A percentile compares a stretch with the other conserved stretches of the same genome.
Evolutionary conservation across 2,329 filamentous ascomycete genomes (phyloP).

Genomic region (Fusarium sp.): DNA sequence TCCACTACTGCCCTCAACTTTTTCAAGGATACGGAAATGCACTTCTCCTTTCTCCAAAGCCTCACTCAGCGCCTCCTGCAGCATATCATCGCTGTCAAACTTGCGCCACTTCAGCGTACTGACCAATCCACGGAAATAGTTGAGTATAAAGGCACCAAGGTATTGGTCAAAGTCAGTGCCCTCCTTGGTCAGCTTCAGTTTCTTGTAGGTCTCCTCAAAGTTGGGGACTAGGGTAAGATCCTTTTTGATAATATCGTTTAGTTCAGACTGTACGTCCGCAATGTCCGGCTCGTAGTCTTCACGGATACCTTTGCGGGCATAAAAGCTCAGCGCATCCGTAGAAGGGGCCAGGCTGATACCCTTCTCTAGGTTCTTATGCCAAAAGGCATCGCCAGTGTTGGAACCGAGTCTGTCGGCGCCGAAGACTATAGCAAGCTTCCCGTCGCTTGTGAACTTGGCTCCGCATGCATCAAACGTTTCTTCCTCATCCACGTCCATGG

Average conservation of each 20-base stretch:
- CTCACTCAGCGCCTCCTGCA: neutral
- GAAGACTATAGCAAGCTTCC: neutral
- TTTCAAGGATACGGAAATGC: neutral
- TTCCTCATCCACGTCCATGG: neutral
- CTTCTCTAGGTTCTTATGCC: neutral
- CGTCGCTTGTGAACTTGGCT: neutral
- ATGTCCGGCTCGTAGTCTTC: neutral
- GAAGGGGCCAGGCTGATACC: neutral
- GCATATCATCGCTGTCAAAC: neutral
- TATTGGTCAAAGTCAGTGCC: neutral
- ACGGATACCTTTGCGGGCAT: neutral
- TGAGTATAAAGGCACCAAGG: neutral
- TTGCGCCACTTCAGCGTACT: neutral
- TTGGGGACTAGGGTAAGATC: neutral
- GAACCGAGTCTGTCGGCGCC: neutral
- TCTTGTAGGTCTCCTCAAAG: neutral
- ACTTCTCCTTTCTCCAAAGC: neutral
- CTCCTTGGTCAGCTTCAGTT: neutral
- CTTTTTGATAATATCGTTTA: rapidly evolving
- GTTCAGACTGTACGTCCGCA: neutral
- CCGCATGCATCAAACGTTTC: neutral
- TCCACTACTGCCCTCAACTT: neutral
- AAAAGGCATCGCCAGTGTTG: neutral
- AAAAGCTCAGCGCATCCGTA: neutral
- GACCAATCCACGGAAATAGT: neutral